Evolutionary conservation across 2,329 filamentous ascomycete genomes (phyloP).

Genomic region (Penicillium sp.): DNA sequence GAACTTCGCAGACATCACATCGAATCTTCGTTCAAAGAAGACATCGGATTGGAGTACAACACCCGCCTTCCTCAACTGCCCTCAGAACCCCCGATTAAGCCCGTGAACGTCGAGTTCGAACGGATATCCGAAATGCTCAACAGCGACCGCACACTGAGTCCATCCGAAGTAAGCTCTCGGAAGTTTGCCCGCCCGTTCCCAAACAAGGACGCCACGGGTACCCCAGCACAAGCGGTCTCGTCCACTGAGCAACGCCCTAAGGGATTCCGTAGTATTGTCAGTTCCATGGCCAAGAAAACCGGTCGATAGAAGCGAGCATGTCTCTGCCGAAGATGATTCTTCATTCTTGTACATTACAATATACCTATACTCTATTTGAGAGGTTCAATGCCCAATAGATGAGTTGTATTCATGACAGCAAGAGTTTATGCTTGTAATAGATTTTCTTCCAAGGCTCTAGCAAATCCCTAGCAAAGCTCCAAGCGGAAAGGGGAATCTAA

Average conservation of each 20-base stretch:
- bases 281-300: background rate
- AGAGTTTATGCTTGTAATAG: background rate
- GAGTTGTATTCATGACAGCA: constrained; percentile 3
- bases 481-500: constrained; percentile 17
- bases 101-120: constrained; percentile 13
- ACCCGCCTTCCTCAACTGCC: constrained; percentile 6
- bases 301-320: constrained; percentile 1
- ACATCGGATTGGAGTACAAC: constrained; percentile 5
- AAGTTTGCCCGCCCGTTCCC: background rate
- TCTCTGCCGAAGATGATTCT: background rate
- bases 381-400: constrained; percentile 8
- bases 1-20: constrained; percentile 23
- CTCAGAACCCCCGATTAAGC: background rate
- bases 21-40: constrained; percentile 8
- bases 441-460: constrained; percentile 1
- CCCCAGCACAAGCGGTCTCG: background rate
- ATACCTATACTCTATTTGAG: constrained; percentile 1
- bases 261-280: background rate
- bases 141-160: background rate
- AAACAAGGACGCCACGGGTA: background rate
- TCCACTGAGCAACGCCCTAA: background rate
- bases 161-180: background rate
- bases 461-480: too few relatives aligned
- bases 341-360: constrained; percentile 15
- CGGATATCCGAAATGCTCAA: constrained; percentile 9